phyloP scores from a whole-genome alignment of 2,329 filamentous ascomycete species.

The Nigrospora osmanthi region DNA sequence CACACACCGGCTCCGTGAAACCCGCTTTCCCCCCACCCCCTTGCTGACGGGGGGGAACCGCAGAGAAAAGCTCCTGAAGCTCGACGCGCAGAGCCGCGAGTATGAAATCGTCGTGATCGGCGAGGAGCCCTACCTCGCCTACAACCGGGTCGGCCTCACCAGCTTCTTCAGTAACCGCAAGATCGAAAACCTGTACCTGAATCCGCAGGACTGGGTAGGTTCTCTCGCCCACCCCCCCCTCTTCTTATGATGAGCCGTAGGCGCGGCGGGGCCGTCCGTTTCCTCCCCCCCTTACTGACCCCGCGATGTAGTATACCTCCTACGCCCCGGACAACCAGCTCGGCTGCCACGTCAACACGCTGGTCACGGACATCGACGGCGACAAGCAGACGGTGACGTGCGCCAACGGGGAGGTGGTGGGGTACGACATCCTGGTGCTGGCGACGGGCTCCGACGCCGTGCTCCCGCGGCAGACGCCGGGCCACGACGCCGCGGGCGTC shows the following conservation, averaged over 20 bases:
- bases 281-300: background rate
- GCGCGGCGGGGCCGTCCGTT: no score
- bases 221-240: background rate
- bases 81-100: constrained; percentile 66
- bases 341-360: constrained; percentile 67
- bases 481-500: constrained; percentile 71
- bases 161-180: constrained; percentile 82
- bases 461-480: constrained; percentile 62
- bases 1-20: background rate
- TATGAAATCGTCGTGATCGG: constrained; percentile 82
- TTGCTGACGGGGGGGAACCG: no score
- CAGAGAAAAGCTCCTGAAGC: constrained; percentile 83
- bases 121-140: constrained; percentile 80
- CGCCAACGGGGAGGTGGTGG: constrained; percentile 58
- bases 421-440: constrained; percentile 75
- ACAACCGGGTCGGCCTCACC: constrained; percentile 84
- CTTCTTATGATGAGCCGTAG: background rate
- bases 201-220: constrained; percentile 72
- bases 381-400: constrained; percentile 60
- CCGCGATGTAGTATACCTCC: constrained; percentile 50
- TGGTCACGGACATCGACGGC: constrained; percentile 60
- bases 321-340: constrained; percentile 58
- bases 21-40: no score
- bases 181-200: constrained; percentile 83
- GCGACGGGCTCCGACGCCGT: constrained; percentile 83